phyloP scores from a whole-genome alignment of 257 asterid species.

The Eustoma russellianum region DNA sequence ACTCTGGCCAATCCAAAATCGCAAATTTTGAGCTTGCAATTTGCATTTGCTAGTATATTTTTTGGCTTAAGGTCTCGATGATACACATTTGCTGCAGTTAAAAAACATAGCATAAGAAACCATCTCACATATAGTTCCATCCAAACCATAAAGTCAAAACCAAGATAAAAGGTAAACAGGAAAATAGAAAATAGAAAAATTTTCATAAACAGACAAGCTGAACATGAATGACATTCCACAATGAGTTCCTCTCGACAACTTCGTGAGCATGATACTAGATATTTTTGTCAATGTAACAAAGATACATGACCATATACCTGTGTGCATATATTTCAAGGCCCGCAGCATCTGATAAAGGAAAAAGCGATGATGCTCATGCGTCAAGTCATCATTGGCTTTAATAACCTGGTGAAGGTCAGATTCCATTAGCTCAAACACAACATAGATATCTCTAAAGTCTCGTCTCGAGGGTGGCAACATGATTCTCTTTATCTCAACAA shows the following conservation, averaged over 20 bases:
- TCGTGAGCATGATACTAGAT: neutral
- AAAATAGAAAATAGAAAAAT: constrained; percentile 3
- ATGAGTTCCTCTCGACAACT: neutral
- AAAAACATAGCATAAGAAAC: no score
- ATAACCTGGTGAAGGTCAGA: constrained; percentile 96
- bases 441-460: constrained; percentile 78
- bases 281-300: neutral
- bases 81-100: constrained; percentile 76
- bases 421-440: constrained; percentile 94
- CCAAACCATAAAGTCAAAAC: no score
- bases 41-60: constrained; percentile 93
- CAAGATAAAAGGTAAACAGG: no score
- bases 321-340: constrained; percentile 82
- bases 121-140: neutral
- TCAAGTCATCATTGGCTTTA: constrained; percentile 90
- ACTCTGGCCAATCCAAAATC: constrained; percentile 95
- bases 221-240: no score
- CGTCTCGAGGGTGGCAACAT: constrained; percentile 87
- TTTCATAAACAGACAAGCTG: neutral
- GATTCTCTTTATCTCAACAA: constrained; percentile 81
- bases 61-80: constrained; percentile 94
- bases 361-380: constrained; percentile 85
- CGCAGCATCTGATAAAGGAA: constrained; percentile 91
- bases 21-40: constrained; percentile 89
- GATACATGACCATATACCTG: constrained; percentile 35